Percentiles rank a stretch among this genome's conserved stretches.
Conservation (phyloP, 1,284 basidiomycete genomes). For the Fomitopsis palustris region DNA sequence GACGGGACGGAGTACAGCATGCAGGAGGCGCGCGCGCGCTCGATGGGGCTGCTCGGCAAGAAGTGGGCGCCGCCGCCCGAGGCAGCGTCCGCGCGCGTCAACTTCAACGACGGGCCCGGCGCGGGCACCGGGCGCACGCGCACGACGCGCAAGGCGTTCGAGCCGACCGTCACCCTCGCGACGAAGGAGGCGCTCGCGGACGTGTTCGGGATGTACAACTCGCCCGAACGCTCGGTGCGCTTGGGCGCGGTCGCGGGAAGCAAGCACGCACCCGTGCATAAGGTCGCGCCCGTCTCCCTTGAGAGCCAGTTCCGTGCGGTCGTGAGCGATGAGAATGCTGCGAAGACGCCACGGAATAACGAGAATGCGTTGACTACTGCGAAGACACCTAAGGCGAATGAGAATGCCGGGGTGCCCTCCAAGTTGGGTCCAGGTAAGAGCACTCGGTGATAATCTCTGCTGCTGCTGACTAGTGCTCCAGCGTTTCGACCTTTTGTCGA, state of each 20-base stretch:
- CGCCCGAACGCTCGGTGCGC: slow-evolving; percentile 72
- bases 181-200: slow-evolving; percentile 91
- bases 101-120: slow-evolving; percentile 49
- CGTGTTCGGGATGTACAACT: slow-evolving; percentile 92
- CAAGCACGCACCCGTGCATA: slow-evolving; percentile 67
- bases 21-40: slow-evolving; percentile 71
- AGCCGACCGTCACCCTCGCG: slow-evolving; percentile 77
- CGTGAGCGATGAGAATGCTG: slow-evolving; percentile 28
- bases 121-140: slow-evolving; percentile 23
- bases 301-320: slow-evolving; percentile 14
- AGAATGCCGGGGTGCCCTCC: neutral
- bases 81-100: slow-evolving; percentile 40
- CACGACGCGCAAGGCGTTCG: slow-evolving; percentile 30
- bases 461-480: slow-evolving; percentile 5
- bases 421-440: slow-evolving; percentile 10
- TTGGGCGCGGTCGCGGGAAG: slow-evolving; percentile 46
- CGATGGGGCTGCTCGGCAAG: slow-evolving; percentile 76
- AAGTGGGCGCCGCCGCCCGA: slow-evolving; percentile 70
- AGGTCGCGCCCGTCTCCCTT: slow-evolving; percentile 47
- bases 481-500: slow-evolving; percentile 48
- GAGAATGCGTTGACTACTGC: slow-evolving; percentile 13
- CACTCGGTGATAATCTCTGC: neutral
- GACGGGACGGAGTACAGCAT: slow-evolving; percentile 69
- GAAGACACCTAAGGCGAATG: slow-evolving; percentile 34
- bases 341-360: slow-evolving; percentile 36